Base-by-base conservation (phyloP, 2,329 filamentous ascomycete species). In the Apiospora aurea region DNA sequence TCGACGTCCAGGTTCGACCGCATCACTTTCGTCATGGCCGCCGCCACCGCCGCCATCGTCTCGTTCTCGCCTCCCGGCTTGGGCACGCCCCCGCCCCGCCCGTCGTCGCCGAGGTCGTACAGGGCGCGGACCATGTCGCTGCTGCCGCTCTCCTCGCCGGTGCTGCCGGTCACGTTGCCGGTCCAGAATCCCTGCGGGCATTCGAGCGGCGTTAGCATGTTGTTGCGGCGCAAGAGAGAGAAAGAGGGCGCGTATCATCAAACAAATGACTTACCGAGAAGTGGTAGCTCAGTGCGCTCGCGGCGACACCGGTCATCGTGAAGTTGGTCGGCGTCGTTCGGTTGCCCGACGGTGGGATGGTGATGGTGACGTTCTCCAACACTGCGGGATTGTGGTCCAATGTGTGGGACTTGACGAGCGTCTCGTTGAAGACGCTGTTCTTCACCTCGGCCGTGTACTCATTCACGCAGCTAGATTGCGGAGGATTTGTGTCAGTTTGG, bases 51-150 rank as follows among this genome's bases (percentile, higher is more conserved):
- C 21, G 72, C 69, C 18, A 73, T 67, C 2, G 72, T 73, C 49
- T 72, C 41, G 69, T 72, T 72, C 66, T 73, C 72, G 69, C 72
- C 72, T n/a, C 57, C 57, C 8, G 57, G 29, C 34, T 64, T 64
- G 2, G 71, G 46, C 44, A 70, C 66, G 51, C 69, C 71, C 18
- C 64, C 44, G 44, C 72, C 72, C 26, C 34, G 14, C 14, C 69
- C 72, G 44, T 73, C 72, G 38, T 73, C 69, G 41, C 71, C 72
- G 5, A 73, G 64, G 34, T 70, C 51, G 64, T 72, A 73, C 43
- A 73, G 71, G 26, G 72, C 72, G 13, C 38, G 51, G 14, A 73
- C 18, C 8, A 67, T 13, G 49, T 73, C 72, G 69, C 49, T 72
- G 34, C 49, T 41, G 4, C 34, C 21, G 14, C 2, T 13, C 44